A percentile compares a stretch with the other conserved stretches of the same genome.
phyloP scores from a whole-genome alignment of 2,329 filamentous ascomycete species.

The Didymella pinodella region DNA sequence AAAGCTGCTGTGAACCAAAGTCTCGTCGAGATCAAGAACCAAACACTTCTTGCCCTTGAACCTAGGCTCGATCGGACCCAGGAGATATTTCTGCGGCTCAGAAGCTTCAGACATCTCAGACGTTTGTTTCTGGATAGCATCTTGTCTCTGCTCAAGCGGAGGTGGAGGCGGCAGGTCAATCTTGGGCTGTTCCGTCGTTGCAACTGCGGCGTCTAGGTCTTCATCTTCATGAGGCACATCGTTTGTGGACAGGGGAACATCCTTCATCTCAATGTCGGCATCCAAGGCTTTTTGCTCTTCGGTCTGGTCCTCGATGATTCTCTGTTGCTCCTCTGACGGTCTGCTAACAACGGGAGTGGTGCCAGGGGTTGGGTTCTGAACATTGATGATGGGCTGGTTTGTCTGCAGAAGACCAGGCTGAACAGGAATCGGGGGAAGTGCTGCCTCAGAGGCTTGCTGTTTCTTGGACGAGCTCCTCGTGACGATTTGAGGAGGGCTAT shows the following conservation, averaged over 20 bases:
- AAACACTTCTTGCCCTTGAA: slow-evolving; percentile 91
- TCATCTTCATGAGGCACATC: slow-evolving; percentile 56
- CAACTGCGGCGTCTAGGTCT: slow-evolving; percentile 30
- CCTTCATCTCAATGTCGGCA: slow-evolving; percentile 70
- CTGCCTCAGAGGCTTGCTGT: slow-evolving; percentile 38
- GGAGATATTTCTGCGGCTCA: slow-evolving; percentile 70
- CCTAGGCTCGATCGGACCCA: slow-evolving; percentile 82
- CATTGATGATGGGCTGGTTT: slow-evolving; percentile 49
- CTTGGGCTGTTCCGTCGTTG: slow-evolving; percentile 45
- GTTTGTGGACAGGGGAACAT: slow-evolving; percentile 62
- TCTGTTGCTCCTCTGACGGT: slow-evolving; percentile 49
- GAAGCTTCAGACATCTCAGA: slow-evolving; percentile 54
- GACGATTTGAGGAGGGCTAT: slow-evolving; percentile 38
- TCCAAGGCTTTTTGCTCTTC: slow-evolving; percentile 59
- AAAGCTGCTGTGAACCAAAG: slow-evolving; percentile 97
- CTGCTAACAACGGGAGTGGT: slow-evolving; percentile 46
- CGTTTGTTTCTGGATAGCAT: slow-evolving; percentile 49
- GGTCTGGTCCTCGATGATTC: slow-evolving; percentile 60
- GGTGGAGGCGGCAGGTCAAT: slow-evolving; percentile 65
- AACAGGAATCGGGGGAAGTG: slow-evolving; percentile 41
- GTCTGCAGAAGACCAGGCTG: slow-evolving; percentile 47
- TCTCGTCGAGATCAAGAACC: slow-evolving; percentile 95
- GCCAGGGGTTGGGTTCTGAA: slow-evolving; percentile 58
- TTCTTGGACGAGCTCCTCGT: slow-evolving; percentile 46
- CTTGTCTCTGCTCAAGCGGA: slow-evolving; percentile 57